Conservation (phyloP, 257 asterid genomes). For the Gynochthodes officinalis region DNA sequence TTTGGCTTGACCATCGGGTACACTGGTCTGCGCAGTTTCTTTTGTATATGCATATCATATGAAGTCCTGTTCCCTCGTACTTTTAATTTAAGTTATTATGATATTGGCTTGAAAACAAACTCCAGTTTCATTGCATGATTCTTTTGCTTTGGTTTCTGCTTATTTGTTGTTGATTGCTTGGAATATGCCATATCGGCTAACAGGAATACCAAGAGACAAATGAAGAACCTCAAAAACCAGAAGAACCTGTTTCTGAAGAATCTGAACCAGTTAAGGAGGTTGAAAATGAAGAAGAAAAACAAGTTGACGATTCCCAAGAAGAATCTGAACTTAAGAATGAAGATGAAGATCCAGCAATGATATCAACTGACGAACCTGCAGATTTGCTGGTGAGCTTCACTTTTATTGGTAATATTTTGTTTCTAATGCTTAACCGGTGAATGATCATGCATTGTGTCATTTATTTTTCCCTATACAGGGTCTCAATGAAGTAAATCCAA, state of each 20-base stretch:
- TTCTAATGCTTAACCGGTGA: background rate
- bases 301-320: slow-evolving; percentile 21
- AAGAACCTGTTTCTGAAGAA: slow-evolving; percentile 38
- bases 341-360: slow-evolving; percentile 33
- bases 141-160: background rate
- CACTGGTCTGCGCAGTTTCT: no score
- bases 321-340: slow-evolving; percentile 25
- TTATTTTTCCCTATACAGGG: slow-evolving; percentile 37
- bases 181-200: slow-evolving; percentile 9
- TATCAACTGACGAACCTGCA: slow-evolving; percentile 40
- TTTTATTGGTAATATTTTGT: background rate
- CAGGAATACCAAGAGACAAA: slow-evolving; percentile 51
- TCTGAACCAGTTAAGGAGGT: slow-evolving; percentile 27
- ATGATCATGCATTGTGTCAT: background rate
- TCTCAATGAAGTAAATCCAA: slow-evolving; percentile 51
- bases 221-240: slow-evolving; percentile 34
- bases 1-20: background rate
- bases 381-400: slow-evolving; percentile 58
- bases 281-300: slow-evolving; percentile 35
- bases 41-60: no score
- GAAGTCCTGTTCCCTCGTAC: background rate
- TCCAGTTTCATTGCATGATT: background rate
- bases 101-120: background rate
- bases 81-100: background rate
- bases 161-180: background rate